These are phyloP conservation scores for Moesziomyces parantarcticus DNA, from an alignment of 1,284 basidiomycete genomes.

Conservation along the genomic window DNA sequence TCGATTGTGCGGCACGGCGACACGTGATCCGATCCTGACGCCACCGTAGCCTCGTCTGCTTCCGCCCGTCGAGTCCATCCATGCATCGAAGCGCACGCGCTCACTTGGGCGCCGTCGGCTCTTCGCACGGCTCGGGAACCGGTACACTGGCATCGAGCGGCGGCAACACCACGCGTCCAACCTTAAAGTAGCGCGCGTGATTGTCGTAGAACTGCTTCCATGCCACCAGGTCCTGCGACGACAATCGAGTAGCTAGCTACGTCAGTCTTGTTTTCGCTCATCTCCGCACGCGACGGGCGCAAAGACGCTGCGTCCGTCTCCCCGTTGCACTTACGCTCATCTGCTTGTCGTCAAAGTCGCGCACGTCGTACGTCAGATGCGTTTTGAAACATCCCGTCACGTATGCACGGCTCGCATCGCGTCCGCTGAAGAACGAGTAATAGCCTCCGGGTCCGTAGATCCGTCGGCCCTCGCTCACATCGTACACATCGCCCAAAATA, in stretches of 20 bases:
- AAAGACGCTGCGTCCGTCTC: too few relatives aligned
- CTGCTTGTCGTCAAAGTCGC: constrained; percentile 57
- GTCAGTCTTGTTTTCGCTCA: too few relatives aligned
- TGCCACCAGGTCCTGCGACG: constrained; percentile 38
- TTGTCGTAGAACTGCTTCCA: constrained; percentile 62
- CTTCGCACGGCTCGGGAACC: constrained; percentile 51
- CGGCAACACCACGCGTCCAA: constrained; percentile 56
- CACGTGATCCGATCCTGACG: neutral
- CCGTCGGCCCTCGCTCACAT: constrained; percentile 79
- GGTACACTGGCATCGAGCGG: constrained; percentile 49
- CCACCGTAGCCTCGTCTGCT: too few relatives aligned
- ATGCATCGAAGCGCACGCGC: neutral
- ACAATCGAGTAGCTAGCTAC: too few relatives aligned
- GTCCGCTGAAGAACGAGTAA: constrained; percentile 64
- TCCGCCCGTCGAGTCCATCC: neutral
- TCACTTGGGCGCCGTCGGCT: constrained; percentile 25
- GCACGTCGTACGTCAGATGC: constrained; percentile 63
- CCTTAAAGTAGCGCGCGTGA: constrained; percentile 56
- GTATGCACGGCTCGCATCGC: constrained; percentile 64
- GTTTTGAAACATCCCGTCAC: constrained; percentile 66
- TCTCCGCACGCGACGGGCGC: too few relatives aligned
- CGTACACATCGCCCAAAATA: constrained; percentile 91
- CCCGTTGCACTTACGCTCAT: constrained; percentile 38
- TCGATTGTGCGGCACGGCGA: too few relatives aligned
- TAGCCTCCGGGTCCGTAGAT: constrained; percentile 77